A percentile compares a stretch with the other conserved stretches of the same genome.
phyloP scores from a whole-genome alignment of 1,139 yeast genomes.

The Wickerhamomyces sp. region DNA sequence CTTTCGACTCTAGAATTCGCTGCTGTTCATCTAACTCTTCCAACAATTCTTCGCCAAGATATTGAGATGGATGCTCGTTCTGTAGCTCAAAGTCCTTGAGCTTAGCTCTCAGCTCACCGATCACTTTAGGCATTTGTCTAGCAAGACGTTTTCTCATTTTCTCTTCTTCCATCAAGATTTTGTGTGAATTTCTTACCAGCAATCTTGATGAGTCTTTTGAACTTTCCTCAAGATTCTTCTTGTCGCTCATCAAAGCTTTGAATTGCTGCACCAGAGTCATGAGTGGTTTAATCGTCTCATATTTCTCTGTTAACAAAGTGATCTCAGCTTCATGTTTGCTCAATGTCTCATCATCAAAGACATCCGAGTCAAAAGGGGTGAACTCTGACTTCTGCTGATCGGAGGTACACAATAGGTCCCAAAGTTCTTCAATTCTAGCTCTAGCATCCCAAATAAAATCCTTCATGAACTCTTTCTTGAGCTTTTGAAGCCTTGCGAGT shows the following conservation, averaged over 20 bases:
- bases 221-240: constrained; percentile 57
- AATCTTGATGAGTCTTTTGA: constrained; percentile 79
- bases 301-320: constrained; percentile 42
- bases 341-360: constrained; percentile 48
- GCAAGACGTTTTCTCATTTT: constrained; percentile 62
- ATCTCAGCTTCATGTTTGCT: constrained; percentile 63
- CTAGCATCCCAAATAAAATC: constrained; percentile 63
- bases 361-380: constrained; percentile 24
- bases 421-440: constrained; percentile 48
- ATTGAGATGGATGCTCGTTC: constrained; percentile 29
- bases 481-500: constrained; percentile 49
- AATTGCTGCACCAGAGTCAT: constrained; percentile 51
- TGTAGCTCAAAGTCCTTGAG: constrained; percentile 43
- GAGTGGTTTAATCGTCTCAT: constrained; percentile 49
- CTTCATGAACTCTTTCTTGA: constrained; percentile 61
- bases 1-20: constrained; percentile 15
- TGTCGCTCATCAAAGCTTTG: constrained; percentile 53
- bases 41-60: constrained; percentile 39
- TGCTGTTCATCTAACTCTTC: constrained; percentile 38
- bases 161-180: constrained; percentile 76
- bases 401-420: constrained; percentile 60
- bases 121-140: constrained; percentile 60
- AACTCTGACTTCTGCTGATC: constrained; percentile 39
- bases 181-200: constrained; percentile 71
- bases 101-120: constrained; percentile 45